Evolutionary conservation across 2,329 filamentous ascomycete genomes (phyloP), one percentile per base, ranked within the genome.

Genomic region (Aspergillus fijiensis): DNA sequence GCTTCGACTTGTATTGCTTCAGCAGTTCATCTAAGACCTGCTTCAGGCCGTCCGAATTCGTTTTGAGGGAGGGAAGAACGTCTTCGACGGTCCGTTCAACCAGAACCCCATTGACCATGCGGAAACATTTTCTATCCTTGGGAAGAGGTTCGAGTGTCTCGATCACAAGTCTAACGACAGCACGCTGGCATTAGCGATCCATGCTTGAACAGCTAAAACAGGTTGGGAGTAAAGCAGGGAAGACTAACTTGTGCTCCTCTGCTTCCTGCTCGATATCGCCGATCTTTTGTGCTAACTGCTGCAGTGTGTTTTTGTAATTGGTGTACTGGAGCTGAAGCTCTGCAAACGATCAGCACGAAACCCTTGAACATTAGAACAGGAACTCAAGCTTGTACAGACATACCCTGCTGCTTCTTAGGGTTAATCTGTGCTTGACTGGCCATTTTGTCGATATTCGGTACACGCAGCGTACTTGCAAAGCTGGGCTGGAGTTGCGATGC

Each of bases 201-300:
- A 31, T 59, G 47, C 29, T 23, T 7, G 48, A 14, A 35, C 7
- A 31, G 29, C 39, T 11, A 12, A 1, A 35, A 12, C 16, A 52
- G 5, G 3, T 19, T 1, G 11, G 27, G 14, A 11, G 42, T 5
- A 25, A n/a, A 33, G 6, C 9, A n/a, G 3, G 21, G 50, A 10
- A 23, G 2, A 77, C 89, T 75, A 80, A 98, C 95, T 96, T 98
- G 83, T 99, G 95, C 76, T 99, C 95, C 77, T 99, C 95, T 21
- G 91, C 89, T 76, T 98, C 95, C 76, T 96, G 92, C 80, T 99
- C 95, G 59, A 99, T 93, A 73, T 98, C 93, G 47, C 95, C 95
- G 69, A 99, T 97, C 77, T 96, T 98, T 72, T 92, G 89, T 31
- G 95, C 95, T 70, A 99, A 87, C 73, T 95, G 91, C 78, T 98